Conservation (phyloP, 148 eudicot species). For the Heliamphora exappendiculata region DNA sequence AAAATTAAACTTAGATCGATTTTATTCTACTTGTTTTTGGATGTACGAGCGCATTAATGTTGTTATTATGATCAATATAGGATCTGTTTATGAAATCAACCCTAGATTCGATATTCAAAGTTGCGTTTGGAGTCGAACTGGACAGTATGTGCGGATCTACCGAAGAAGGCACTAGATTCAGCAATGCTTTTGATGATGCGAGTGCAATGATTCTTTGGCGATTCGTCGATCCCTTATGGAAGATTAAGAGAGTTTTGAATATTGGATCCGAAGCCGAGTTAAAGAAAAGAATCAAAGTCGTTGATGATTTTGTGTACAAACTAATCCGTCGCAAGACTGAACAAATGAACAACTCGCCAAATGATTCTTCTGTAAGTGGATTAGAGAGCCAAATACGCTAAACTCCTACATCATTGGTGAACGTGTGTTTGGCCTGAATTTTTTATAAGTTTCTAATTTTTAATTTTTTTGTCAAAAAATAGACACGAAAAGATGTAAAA, state of each 20-base stretch:
- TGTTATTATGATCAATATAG: conserved; percentile 22
- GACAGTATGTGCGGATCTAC: conserved; percentile 57
- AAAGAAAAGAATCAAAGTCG: conserved; percentile 26
- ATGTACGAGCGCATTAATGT: not conserved
- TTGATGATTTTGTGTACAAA: conserved; percentile 47
- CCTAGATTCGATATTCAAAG: conserved; percentile 65
- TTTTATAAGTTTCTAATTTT: too few relatives aligned
- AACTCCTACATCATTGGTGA: too few relatives aligned
- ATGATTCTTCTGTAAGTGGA: conserved; percentile 29
- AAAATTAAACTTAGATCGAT: too few relatives aligned
- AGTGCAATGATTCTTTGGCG: conserved; percentile 41
- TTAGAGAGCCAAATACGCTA: too few relatives aligned
- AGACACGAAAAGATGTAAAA: too few relatives aligned
- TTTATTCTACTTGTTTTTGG: not conserved
- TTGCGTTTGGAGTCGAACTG: conserved; percentile 61
- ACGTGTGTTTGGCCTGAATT: too few relatives aligned
- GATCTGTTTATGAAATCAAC: conserved; percentile 76
- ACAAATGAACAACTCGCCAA: conserved; percentile 20
- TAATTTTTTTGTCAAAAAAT: too few relatives aligned
- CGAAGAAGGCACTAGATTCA: conserved; percentile 50
- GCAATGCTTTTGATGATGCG: conserved; percentile 63
- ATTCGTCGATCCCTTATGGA: conserved; percentile 57
- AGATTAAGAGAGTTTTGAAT: conserved; percentile 50
- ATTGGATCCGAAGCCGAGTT: conserved; percentile 50
- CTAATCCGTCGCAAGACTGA: conserved; percentile 41